Conservation (phyloP, 2,329 filamentous ascomycete genomes). For the Colletotrichum sp. region DNA sequence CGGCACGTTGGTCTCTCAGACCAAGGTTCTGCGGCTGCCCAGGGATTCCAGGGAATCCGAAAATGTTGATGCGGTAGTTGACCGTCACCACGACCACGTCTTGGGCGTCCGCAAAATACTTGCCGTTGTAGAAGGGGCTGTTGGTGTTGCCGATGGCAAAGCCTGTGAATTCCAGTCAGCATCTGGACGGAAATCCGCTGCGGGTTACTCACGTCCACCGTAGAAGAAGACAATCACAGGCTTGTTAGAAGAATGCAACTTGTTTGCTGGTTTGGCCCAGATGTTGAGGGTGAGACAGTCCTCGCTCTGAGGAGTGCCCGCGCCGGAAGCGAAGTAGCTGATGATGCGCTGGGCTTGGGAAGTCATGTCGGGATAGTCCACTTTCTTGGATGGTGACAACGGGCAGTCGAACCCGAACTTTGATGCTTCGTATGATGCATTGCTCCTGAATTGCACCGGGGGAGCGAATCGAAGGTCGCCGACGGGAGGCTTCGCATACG, state of each 20-base stretch:
- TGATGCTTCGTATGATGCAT: slow-evolving; percentile 24
- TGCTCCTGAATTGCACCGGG: slow-evolving; percentile 28
- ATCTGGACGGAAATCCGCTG: rapidly evolving
- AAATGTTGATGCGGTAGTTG: slow-evolving; percentile 50
- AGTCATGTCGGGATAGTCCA: slow-evolving; percentile 31
- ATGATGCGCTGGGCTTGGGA: slow-evolving; percentile 32
- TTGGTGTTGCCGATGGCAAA: slow-evolving; percentile 37
- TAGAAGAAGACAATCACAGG: slow-evolving; percentile 43
- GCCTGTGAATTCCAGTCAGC: background rate
- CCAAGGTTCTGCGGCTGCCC: slow-evolving; percentile 44
- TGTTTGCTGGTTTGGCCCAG: slow-evolving; percentile 32
- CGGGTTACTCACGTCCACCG: slow-evolving; percentile 31
- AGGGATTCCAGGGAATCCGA: slow-evolving; percentile 43
- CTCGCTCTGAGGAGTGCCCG: slow-evolving; percentile 32
- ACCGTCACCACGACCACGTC: slow-evolving; percentile 51
- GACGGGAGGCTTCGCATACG: slow-evolving; percentile 31
- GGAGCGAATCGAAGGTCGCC: slow-evolving; percentile 28
- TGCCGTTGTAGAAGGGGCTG: slow-evolving; percentile 45
- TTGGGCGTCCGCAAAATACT: slow-evolving; percentile 44
- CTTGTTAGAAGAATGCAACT: slow-evolving; percentile 23
- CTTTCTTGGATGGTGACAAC: slow-evolving; percentile 24
- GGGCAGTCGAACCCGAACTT: slow-evolving; percentile 33
- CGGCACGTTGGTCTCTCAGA: slow-evolving; percentile 53
- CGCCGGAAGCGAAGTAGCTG: slow-evolving; percentile 1
- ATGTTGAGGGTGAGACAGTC: slow-evolving; percentile 45